Evolutionary conservation across 2,329 filamentous ascomycete genomes (phyloP), one percentile per base, ranked within the genome.

Genomic region (Aspergillus udagawae): DNA sequence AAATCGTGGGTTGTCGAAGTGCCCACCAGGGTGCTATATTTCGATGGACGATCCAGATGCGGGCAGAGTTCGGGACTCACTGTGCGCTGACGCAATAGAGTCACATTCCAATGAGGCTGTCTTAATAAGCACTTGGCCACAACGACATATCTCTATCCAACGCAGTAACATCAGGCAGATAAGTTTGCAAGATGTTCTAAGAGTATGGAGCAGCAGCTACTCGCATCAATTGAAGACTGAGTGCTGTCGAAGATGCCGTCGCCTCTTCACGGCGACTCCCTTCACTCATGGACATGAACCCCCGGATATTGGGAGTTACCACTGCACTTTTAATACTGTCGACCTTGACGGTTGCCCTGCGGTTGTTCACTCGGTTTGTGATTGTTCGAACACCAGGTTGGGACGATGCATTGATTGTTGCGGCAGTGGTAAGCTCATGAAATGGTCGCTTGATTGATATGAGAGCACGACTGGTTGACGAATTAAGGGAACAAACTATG

Each of bases 361-460:
- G 70, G 21, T 45, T 72, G 32, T 67, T 57, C 27, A 65, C 67
- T 21, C 58, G 70, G 7, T 55, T 67, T 7, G 50, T 51, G 21
- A 27, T 71, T 10, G 58, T 68, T 20, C 65, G 60, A 35, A 59
- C 57, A 4, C 62, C 65, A 3, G 69, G 70, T 17, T 63, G 63
- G 54, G 70, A 72, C 56, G 69, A 72, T 56, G 27, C 66, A 38
- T n/a, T 70, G 17, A 58, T 71, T 50, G 44, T 57, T 3, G 4
- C 50, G 25, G 61, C 70, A 42, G 53, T 65, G 62, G 65, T 67
- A 63, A 20, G 56, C 59, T 28, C 0, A 23, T 10, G 12, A 23
- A 7, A 5, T 29, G 41, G 23, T 23, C 27, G n/a, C n/a, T n/a
- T 49, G 27, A 35, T n/a, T 28, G 32, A 25, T 12, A 12, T 27